Evolutionary conservation across 2,329 filamentous ascomycete species (phyloP), one percentile per base, ranked within the genome.

Genomic region (Fusarium luffae): DNA sequence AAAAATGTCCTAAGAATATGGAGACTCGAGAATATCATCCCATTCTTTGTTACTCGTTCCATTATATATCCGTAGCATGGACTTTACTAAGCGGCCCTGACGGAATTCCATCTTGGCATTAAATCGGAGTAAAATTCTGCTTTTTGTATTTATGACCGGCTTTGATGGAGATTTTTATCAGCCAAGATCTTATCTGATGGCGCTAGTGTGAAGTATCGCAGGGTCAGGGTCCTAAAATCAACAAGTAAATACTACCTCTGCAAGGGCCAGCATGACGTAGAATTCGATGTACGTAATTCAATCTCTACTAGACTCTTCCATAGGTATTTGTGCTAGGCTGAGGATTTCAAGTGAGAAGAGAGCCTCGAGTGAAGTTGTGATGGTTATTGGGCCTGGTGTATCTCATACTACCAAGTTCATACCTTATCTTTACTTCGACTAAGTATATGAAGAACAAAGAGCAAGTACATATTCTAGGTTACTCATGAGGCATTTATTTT

Each of bases 141-240:
- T 37, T 21, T 28, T 7, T 27, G n/a, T 14, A 18, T 13, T 7
- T 9, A n/a, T 11, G 16, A 4, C 18, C 14, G 19, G 23, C 25
- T 27, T 13, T 1, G 18, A 21, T 14, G 28, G n/a, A 23, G 30
- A 59, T 42, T 23, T 49, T 58, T 51, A 42, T 23, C 47, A 50
- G 44, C 58, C 60, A 63, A 41, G 46, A 64, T 64, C 44, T 64
- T 64, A 51, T 59, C 59, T 59, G 59, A 64, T 59, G 44, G 18
- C 57, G 34, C 44, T 34, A 34, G 21, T 16, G 34, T 27, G 23
- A 21, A 47, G n/a, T 12, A 41, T 63, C 28, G 19, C 47, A 50
- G 59, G 47, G 34, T 52, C 32, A 57, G 28, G 60, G 50, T 48
- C 41, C 23, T 21, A n/a, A 27, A 25, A 47, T 43, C 27, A 40